A percentile compares a stretch with the other conserved stretches of the same genome.
phyloP scores from a whole-genome alignment of 306 rosid species.

The Begonia peltatifolia region DNA sequence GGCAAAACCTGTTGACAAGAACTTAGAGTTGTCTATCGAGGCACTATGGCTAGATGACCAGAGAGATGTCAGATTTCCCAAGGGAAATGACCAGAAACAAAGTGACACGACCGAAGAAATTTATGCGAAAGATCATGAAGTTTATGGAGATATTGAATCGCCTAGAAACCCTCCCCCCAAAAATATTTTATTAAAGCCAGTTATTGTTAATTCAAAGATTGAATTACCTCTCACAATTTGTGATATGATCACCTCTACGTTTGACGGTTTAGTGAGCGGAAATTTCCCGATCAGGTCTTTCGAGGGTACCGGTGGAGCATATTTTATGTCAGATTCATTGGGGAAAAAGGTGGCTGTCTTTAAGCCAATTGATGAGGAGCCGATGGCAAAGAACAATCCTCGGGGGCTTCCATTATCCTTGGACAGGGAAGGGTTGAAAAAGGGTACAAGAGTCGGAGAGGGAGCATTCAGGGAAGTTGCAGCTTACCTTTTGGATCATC shows the following conservation, averaged over 20 bases:
- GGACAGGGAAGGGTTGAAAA: slow-evolving; percentile 52
- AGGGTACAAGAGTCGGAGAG: slow-evolving; percentile 44
- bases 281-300: slow-evolving; percentile 47
- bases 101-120: slow-evolving; percentile 4
- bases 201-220: slow-evolving; percentile 22
- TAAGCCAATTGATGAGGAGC: slow-evolving; percentile 73
- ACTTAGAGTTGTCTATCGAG: slow-evolving; percentile 51
- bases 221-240: slow-evolving; percentile 25
- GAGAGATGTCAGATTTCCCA: no score
- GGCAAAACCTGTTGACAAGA: slow-evolving; percentile 42
- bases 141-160: slow-evolving; percentile 16
- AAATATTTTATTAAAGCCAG: slow-evolving; percentile 45
- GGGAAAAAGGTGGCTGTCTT: slow-evolving; percentile 46
- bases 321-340: slow-evolving; percentile 56
- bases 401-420: slow-evolving; percentile 32
- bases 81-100: slow-evolving; percentile 10
- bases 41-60: slow-evolving; percentile 4
- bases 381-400: slow-evolving; percentile 59
- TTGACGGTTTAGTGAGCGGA: slow-evolving; percentile 43
- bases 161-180: slow-evolving; percentile 3
- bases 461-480: slow-evolving; percentile 60
- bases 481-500: slow-evolving; percentile 58
- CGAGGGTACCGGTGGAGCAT: slow-evolving; percentile 75
- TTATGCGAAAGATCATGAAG: slow-evolving; percentile 13
- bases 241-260: slow-evolving; percentile 36